Evolutionary conservation across 202 grass and related monocot genomes (phyloP).

Genomic region (Eragrostis tef): DNA sequence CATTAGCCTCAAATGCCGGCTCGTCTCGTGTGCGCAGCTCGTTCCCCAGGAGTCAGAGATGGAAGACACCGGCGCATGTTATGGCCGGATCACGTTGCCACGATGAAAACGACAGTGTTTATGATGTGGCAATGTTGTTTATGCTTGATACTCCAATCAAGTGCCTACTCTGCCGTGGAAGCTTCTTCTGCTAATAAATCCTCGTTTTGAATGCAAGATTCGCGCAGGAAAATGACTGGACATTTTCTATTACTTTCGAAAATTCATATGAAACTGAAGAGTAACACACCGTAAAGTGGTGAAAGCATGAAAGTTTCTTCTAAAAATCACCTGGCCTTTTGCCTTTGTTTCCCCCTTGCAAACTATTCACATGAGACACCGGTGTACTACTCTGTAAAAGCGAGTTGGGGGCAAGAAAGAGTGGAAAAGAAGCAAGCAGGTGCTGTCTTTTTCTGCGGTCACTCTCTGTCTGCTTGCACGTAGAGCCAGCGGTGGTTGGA

Average conservation of each 20-base stretch:
- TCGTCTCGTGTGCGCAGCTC: constrained; percentile 1
- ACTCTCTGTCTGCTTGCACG: constrained; percentile 40
- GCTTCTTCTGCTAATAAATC: not conserved
- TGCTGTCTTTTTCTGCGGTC: constrained; percentile 32
- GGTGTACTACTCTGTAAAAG: constrained; percentile 47
- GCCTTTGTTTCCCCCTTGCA: not conserved
- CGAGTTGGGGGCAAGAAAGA: not conserved
- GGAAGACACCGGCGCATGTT: constrained; percentile 14
- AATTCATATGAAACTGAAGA: not conserved
- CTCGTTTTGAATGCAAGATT: not conserved
- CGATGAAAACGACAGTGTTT: not conserved
- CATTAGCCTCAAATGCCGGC: constrained; percentile 7
- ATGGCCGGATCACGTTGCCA: constrained; percentile 17
- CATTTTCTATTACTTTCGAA: not conserved
- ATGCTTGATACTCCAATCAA: constrained; percentile 7
- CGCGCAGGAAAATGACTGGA: not conserved
- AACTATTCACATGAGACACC: constrained; percentile 29
- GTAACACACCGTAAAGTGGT: not conserved
- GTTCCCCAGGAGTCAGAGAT: not conserved
- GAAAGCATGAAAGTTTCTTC: constrained; percentile 10
- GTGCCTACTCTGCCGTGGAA: not conserved
- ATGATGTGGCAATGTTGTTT: constrained; percentile 12
- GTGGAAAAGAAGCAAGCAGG: constrained; percentile 48
- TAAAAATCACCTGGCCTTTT: constrained; percentile 19
- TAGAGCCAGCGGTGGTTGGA: constrained; percentile 38